Evolutionary conservation across 1,139 yeast genomes (phyloP), one percentile per base, ranked within the genome.

Genomic region (Protomyces macrosporus): DNA sequence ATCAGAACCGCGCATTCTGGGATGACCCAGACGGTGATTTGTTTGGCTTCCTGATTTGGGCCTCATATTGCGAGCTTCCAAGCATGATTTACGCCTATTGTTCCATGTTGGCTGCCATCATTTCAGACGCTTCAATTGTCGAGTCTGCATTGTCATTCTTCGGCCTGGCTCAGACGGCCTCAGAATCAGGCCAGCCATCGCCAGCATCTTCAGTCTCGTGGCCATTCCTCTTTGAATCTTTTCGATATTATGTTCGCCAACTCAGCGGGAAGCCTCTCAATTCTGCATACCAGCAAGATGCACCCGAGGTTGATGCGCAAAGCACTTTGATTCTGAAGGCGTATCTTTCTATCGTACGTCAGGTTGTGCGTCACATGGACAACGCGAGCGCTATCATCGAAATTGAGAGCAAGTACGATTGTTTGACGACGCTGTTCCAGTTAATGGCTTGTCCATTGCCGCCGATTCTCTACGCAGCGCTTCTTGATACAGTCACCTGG

Each of bases 41-140:
- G 1, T 81, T 84, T 70, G 97, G 97, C 0, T 91, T 93, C 70
- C 78, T 91, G 59, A 82, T 82, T 54, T 91, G 98, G 98, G 95
- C 95, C 0, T 81, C 95, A 3, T 84, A 85, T 65, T 87, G 91
- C 70, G 90, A 87, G 67, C 88, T 93, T 12, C 86, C 95, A 5
- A 78, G 90, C 63, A 90, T 91, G 77, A 83, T 90, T 58, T 87
- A 98, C 0, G 82, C 96, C 0, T 90, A 87, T 70, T 85, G 93
- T 68, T 79, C 89, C 65, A 81, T 93, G 79, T 77, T 93, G 63
- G 85, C 95, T 1, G 85, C 95, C 4, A 77, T 93, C 53, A 79
- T 93, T 0, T 80, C 81, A 23, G 89, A 87, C n/a, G 78, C 79
- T 1, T 79, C 78, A 12, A 81, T 82, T 63, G 80, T 89, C 1